Conservation (phyloP, 306 rosid species). For the Corylus americana region DNA sequence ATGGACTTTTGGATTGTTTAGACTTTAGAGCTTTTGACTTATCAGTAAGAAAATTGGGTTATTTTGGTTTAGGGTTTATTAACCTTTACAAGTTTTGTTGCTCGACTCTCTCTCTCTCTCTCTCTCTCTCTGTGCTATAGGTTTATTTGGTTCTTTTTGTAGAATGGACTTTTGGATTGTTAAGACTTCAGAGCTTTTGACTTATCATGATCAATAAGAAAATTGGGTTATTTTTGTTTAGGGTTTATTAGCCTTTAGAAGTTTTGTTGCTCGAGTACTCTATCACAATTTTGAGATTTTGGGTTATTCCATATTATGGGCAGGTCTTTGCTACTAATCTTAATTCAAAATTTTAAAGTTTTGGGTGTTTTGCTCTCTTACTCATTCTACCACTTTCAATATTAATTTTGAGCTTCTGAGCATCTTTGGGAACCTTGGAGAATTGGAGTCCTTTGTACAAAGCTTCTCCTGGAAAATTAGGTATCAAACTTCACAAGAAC, state of each 20-base stretch:
- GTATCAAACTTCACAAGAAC: not conserved
- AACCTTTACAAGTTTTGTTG: no score
- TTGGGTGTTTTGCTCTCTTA: not conserved
- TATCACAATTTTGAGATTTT: conserved; percentile 11
- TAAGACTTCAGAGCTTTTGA: not conserved
- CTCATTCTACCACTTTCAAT: not conserved
- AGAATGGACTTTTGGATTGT: not conserved
- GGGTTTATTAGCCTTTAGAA: not conserved
- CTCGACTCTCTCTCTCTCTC: no score
- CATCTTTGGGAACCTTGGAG: not conserved
- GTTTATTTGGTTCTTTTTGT: not conserved
- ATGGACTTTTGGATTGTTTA: no score
- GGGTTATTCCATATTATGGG: not conserved
- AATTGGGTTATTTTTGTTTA: not conserved
- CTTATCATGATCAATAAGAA: not conserved
- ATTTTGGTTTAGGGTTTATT: no score
- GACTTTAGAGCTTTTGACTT: no score
- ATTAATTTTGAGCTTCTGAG: not conserved
- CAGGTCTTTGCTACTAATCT: not conserved
- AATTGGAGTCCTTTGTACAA: not conserved
- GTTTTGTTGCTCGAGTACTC: conserved; percentile 4
- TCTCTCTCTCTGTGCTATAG: not conserved
- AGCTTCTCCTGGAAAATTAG: not conserved
- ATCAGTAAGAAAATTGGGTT: no score
- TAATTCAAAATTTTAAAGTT: not conserved